Conservation (phyloP, 169 alveolate genomes). For the Cryptosporidium ubiquitum region DNA sequence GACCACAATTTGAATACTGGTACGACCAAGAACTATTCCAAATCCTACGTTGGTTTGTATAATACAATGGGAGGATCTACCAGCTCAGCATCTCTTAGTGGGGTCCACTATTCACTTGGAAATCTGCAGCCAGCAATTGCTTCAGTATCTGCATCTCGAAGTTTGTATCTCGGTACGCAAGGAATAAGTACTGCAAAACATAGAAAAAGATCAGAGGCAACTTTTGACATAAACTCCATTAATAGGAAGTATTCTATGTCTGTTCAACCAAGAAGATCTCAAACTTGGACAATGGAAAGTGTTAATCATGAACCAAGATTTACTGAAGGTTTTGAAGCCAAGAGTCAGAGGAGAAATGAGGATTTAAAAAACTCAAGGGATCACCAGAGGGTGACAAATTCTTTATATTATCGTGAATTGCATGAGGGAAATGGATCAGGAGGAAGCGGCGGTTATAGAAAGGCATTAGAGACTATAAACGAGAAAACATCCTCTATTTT, state of each 20-base stretch:
- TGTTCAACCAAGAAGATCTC: constrained; percentile 60
- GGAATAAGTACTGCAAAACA: background rate
- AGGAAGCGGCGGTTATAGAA: background rate
- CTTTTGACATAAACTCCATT: constrained; percentile 29
- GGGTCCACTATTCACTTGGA: constrained; percentile 38
- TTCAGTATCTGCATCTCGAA: constrained; percentile 56
- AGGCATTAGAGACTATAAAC: constrained; percentile 12
- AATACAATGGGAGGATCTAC: background rate
- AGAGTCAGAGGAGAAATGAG: background rate
- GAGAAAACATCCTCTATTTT: constrained; percentile 23
- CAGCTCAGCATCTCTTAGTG: background rate
- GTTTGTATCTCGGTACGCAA: background rate
- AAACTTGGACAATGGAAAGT: constrained; percentile 60
- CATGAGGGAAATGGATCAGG: background rate
- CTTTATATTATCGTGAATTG: background rate
- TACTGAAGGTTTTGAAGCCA: background rate
- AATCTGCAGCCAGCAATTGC: constrained; percentile 32
- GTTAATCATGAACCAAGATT: constrained; percentile 36
- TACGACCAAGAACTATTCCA: background rate
- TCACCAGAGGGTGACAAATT: background rate
- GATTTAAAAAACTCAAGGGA: background rate
- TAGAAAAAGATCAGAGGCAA: constrained; percentile 11
- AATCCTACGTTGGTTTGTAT: background rate
- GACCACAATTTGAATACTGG: background rate
- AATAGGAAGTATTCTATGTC: constrained; percentile 45